Percentiles rank a stretch among this genome's conserved stretches.
Evolutionary conservation across 2,329 filamentous ascomycete genomes (phyloP).

Genomic region (Cytospora leucostoma): DNA sequence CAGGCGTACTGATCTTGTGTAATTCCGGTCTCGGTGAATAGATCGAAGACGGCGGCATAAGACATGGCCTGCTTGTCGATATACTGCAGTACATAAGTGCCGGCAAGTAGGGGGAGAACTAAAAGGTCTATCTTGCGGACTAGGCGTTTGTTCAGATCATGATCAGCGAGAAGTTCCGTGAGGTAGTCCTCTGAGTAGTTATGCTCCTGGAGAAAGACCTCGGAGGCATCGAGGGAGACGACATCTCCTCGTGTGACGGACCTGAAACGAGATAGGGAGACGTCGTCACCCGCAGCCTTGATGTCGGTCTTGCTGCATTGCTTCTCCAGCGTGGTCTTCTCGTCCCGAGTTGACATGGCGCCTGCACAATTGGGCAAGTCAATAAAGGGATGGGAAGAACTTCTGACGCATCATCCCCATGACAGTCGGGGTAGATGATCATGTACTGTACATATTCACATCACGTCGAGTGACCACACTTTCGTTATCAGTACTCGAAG

Average conservation of each 20-base stretch:
- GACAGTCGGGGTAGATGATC: not conserved
- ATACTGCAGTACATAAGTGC: constrained; percentile 54
- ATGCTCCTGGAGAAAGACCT: constrained; percentile 28
- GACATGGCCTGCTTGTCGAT: constrained; percentile 58
- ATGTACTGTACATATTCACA: not conserved
- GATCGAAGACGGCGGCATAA: constrained; percentile 58
- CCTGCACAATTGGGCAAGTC: not conserved
- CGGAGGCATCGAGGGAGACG: constrained; percentile 25
- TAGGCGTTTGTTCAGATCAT: constrained; percentile 34
- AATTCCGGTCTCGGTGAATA: constrained; percentile 52
- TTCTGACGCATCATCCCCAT: not conserved
- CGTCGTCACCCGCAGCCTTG: constrained; percentile 18
- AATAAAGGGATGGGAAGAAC: not conserved
- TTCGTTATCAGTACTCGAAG: constrained; percentile 17
- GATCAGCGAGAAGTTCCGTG: constrained; percentile 46
- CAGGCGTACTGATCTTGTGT: constrained; percentile 51
- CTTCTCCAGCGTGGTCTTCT: constrained; percentile 19
- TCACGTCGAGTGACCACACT: not conserved
- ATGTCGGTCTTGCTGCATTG: not conserved
- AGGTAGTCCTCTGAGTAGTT: constrained; percentile 26
- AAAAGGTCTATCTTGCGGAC: constrained; percentile 51
- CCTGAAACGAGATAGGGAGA: constrained; percentile 23
- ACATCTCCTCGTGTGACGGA: constrained; percentile 24
- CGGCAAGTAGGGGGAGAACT: constrained; percentile 53
- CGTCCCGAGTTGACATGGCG: constrained; percentile 17